Evolutionary conservation across 2,329 filamentous ascomycete genomes (phyloP), one percentile per base, ranked within the genome.

Genomic region (Aspergillus ochraceus): DNA sequence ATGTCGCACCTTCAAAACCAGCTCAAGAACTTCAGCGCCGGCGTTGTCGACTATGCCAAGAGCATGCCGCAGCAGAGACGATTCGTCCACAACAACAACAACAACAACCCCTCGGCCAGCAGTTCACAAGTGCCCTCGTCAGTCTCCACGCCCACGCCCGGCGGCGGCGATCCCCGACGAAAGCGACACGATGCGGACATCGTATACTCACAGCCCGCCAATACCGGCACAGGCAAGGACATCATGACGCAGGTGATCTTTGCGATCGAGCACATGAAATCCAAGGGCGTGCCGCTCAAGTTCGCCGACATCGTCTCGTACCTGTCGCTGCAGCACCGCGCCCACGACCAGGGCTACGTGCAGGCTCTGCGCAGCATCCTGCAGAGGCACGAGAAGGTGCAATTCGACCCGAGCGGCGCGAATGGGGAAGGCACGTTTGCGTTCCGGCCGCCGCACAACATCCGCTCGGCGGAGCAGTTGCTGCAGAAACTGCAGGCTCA

Each of bases 241-340:
- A 87, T 95, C 74, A 88, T 92, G 80, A 96, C 92, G 12, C 91
- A 96, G 75, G 88, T 97, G 73, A 86, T 90, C 59, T 97, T 92
- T 77, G 91, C 92, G 20, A 88, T 96, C 73, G 87, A 93, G 63
- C 91, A 92, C 73, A 86, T 97, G 78, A 86, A 86, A 64, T 88
- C 88, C 72, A 88, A 89, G 72, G 85, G 86, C 60, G 79, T 87
- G 61, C 79, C 89, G 57, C 86, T 92, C 73, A 85, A 84, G 39
- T 90, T 96, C 60, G 80, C 85, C 52, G 89, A 94, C 64, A 89
- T 97, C 66, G 85, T 95, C 68, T 86, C 88, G 67, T 95, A 95
- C 74, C 82, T 97, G 61, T 91, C 89, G 55, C 83, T 95, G 42
- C 85, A 86, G 54, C 79, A 85, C 61, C 83, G 84, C 47, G 78